Evolutionary conservation across 2,329 filamentous ascomycete species (phyloP).

Genomic region (Botrytis paeoniae): DNA sequence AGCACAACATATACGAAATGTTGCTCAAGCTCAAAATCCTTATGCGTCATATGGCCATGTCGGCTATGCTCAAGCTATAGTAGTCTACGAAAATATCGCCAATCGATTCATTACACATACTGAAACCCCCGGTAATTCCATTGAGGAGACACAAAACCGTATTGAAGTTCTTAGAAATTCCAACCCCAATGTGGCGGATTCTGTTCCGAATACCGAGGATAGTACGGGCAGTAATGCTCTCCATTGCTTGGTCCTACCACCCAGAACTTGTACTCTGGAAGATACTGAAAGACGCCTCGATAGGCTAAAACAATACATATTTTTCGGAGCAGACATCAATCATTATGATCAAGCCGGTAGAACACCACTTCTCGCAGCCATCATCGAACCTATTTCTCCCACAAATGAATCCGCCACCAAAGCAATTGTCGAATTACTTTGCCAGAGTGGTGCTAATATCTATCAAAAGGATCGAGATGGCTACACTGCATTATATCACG

Average conservation of each 20-base stretch:
- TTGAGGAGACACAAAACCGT: conserved; percentile 10
- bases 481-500: conserved; percentile 9
- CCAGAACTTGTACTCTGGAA: conserved; percentile 1
- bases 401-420: conserved; percentile 9
- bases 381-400: not conserved
- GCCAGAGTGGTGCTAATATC: conserved; percentile 4
- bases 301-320: conserved; percentile 6
- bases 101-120: conserved; percentile 12
- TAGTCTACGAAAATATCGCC: conserved; percentile 16
- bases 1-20: conserved; percentile 15
- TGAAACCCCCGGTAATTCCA: not conserved
- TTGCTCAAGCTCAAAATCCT: conserved; percentile 9
- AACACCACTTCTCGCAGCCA: conserved; percentile 13
- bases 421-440: not conserved
- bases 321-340: conserved; percentile 13
- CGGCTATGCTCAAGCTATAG: conserved; percentile 13
- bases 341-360: conserved; percentile 15
- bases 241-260: not conserved
- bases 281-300: not conserved
- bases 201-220: conserved; percentile 1
- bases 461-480: conserved; percentile 15
- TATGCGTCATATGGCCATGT: conserved; percentile 14
- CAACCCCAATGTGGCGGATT: not conserved
- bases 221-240: conserved; percentile 2
- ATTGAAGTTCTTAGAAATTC: conserved; percentile 3